Evolutionary conservation across 306 rosid species (phyloP).

Genomic region (Medicago arabica): DNA sequence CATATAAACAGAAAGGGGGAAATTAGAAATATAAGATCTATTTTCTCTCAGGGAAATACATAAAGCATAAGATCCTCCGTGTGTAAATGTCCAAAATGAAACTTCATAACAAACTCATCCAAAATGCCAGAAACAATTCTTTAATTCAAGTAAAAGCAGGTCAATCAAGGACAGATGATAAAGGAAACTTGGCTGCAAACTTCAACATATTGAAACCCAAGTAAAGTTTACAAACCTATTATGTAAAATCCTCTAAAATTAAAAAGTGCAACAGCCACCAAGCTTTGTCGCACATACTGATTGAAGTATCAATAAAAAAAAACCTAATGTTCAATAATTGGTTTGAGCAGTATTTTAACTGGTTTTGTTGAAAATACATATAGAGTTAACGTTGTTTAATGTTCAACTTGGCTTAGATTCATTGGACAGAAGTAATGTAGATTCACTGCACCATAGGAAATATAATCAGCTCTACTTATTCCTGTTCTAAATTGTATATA

Average conservation of each 20-base stretch:
- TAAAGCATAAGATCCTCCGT: conserved; percentile 7
- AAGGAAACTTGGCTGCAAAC: conserved; percentile 19
- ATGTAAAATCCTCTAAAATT: neutral
- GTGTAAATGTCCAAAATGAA: conserved; percentile 16
- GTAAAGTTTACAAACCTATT: neutral
- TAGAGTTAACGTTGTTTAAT: neutral
- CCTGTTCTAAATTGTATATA: neutral
- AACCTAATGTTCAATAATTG: neutral
- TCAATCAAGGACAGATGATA: conserved; percentile 24
- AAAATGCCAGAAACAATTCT: conserved; percentile 25
- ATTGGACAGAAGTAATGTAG: neutral
- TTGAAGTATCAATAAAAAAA: neutral
- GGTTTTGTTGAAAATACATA: neutral
- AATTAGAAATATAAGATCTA: conserved; percentile 30
- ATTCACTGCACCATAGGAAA: neutral
- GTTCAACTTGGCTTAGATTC: neutral
- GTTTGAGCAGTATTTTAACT: neutral
- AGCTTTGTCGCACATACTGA: neutral
- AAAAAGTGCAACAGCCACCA: neutral
- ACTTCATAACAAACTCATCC: conserved; percentile 22
- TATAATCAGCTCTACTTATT: neutral
- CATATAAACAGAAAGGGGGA: conserved; percentile 11
- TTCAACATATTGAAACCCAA: neutral
- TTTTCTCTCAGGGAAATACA: neutral
- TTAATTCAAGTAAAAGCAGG: neutral